phyloP scores from a whole-genome alignment of 2,329 filamentous ascomycete species.

The Cytospora mali region DNA sequence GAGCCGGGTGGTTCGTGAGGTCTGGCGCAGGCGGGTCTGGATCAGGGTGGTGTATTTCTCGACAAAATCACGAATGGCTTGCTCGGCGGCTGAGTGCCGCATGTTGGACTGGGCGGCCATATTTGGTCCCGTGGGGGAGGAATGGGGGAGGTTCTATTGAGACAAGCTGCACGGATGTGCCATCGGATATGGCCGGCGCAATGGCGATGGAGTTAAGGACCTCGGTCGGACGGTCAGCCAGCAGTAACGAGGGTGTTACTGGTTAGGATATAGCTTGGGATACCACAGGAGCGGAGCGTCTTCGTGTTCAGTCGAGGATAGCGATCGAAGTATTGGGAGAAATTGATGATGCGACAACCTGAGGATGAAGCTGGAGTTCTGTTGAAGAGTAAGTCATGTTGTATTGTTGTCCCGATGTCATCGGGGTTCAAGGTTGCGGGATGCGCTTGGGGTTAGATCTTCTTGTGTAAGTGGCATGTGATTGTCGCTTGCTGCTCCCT shows the following conservation, averaged over 20 bases:
- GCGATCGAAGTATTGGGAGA: background rate
- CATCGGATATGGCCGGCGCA: conserved; percentile 17
- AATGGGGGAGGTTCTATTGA: conserved; percentile 2
- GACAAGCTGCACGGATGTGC: background rate
- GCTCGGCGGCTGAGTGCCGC: conserved; percentile 64
- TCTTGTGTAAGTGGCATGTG: conserved; percentile 19
- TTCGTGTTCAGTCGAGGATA: background rate
- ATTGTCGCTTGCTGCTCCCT: conserved; percentile 4
- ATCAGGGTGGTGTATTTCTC: conserved; percentile 60
- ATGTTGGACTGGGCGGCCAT: conserved; percentile 93
- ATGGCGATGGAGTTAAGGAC: conserved; percentile 5
- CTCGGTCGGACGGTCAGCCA: background rate
- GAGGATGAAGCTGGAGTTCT: background rate
- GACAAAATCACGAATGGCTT: conserved; percentile 66
- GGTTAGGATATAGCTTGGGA: background rate
- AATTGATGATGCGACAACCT: background rate
- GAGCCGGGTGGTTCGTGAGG: conserved; percentile 72
- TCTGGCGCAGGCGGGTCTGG: conserved; percentile 58
- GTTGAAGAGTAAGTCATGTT: conserved; percentile 4
- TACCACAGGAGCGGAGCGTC: background rate
- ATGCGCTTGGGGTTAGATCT: background rate
- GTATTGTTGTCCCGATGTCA: conserved; percentile 15
- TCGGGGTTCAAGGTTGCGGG: conserved; percentile 3
- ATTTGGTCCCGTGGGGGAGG: conserved; percentile 23
- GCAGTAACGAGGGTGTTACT: background rate